phyloP scores from a whole-genome alignment of 805 yeast species.

The Candida vartiovaarae region DNA sequence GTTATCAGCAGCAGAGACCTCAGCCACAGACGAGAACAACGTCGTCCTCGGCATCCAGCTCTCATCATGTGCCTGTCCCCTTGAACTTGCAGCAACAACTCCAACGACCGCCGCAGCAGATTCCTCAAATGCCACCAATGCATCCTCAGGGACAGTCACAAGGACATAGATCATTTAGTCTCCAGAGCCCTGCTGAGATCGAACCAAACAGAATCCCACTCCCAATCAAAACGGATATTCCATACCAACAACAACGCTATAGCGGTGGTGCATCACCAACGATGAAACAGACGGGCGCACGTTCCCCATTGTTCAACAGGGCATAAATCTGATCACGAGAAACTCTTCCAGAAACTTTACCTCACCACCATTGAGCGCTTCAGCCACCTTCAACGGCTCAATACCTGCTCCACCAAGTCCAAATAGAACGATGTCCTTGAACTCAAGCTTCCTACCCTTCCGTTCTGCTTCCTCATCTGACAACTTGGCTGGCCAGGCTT shows the following conservation, averaged over 20 bases:
- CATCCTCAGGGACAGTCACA: conserved; percentile 1
- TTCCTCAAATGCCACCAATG: conserved; percentile 5
- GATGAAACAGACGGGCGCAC: conserved; percentile 11
- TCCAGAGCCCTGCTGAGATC: conserved; percentile 1
- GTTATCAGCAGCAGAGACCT: neutral
- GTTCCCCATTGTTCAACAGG: conserved; percentile 32
- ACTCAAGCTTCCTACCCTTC: conserved; percentile 27
- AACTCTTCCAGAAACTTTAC: conserved; percentile 16
- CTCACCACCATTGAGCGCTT: conserved; percentile 12
- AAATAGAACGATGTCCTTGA: conserved; percentile 29
- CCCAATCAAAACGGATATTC: conserved; percentile 7
- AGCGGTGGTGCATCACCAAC: conserved; percentile 6
- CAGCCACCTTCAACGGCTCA: neutral
- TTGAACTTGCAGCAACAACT: neutral
- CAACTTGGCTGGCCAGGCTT: conserved; percentile 12
- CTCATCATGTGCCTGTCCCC: no score
- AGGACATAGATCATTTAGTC: neutral
- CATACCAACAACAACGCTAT: conserved; percentile 15
- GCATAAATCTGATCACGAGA: conserved; percentile 29
- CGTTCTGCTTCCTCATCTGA: conserved; percentile 15
- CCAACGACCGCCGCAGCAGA: conserved; percentile 13
- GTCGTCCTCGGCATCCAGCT: neutral
- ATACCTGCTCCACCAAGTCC: conserved; percentile 16
- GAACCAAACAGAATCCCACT: conserved; percentile 2
- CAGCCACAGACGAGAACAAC: neutral